Evolutionary conservation across 768 basidiomycete species (phyloP).

Genomic region (Leccinum subtestaceum): DNA sequence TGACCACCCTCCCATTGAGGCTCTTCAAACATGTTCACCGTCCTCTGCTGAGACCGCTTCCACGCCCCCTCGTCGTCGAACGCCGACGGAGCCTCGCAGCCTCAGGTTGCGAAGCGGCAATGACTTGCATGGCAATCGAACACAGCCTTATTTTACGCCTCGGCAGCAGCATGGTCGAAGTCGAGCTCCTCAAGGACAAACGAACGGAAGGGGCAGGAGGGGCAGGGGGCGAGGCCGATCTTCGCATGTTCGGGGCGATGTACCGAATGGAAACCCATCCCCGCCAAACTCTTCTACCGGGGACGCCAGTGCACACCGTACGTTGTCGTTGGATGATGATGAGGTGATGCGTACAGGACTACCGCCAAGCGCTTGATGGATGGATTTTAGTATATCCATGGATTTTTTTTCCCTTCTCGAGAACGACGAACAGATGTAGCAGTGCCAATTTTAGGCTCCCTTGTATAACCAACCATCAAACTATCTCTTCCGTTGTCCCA

Average conservation of each 20-base stretch:
- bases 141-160: not conserved
- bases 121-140: not conserved
- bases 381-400: not conserved
- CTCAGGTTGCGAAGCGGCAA: not conserved
- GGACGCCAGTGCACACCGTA: not conserved
- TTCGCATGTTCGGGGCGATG: not conserved
- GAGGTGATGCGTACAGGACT: not conserved
- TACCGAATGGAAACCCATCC: not conserved
- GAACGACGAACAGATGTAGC: not conserved
- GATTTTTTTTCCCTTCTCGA: not conserved
- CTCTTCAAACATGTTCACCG: slow-evolving; percentile 7
- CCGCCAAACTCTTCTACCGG: not conserved
- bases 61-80: not conserved
- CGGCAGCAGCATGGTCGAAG: slow-evolving; percentile 5
- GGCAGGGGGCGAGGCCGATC: not conserved
- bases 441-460: slow-evolving; percentile 2
- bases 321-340: not conserved
- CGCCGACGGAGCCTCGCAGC: slow-evolving; percentile 11
- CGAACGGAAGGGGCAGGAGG: slow-evolving; percentile 5
- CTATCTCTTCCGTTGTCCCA: not conserved
- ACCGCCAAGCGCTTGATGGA: not conserved
- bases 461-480: not conserved
- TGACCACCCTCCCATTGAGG: slow-evolving; percentile 18
- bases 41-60: slow-evolving; percentile 11
- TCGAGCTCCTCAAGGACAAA: not conserved